Evolutionary conservation across 1,139 yeast genomes (phyloP), one percentile per base, ranked within the genome.

Genomic region (Yamadazyma siamensis): DNA sequence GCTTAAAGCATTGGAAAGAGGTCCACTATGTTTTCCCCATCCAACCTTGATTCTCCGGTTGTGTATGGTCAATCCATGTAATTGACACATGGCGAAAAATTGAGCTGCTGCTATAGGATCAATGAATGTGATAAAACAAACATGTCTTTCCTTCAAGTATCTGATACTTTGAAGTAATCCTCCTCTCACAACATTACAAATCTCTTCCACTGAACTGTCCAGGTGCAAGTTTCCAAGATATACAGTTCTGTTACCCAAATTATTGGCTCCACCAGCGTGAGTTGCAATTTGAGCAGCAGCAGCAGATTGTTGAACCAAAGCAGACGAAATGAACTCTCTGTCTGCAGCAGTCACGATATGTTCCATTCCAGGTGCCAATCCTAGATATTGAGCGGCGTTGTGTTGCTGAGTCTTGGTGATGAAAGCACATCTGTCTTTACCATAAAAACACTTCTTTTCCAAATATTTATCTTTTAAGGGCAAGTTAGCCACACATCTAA

Each of bases 11-110:
- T 83, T 80, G n/a, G 87, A 77, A 36, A 89, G 66, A 1, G 95
- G 91, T 7, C 96, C 96, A 2, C 95, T 79, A 55, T 87, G 95
- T 53, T 85, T 86, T 29, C 97, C 98, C 97, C 97, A 91, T 13
- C 96, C 96, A 37, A 91, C 85, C 54, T 85, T 84, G 35, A 89
- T 77, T 45, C 85, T 71, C 47, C 89, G 73, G 47, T 81, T 80
- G 54, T 85, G 95, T 34, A 91, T 80, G 4, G 84, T 72, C 34
- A 91, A 61, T 1, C 94, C 94, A 44, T 86, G 91, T 40, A 82
- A 63, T 51, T 83, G 87, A 43, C 91, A 80, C 78, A 83, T 76
- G 12, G 95, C 95, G 57, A 80, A 87, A 54, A 91, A 88, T 54
- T 85, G 95, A 0, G 95, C 95, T 0, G 97, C 96, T 5, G 95